Evolutionary conservation across 2,329 filamentous ascomycete genomes (phyloP).

Genomic region (Pyrenochaeta sp.): DNA sequence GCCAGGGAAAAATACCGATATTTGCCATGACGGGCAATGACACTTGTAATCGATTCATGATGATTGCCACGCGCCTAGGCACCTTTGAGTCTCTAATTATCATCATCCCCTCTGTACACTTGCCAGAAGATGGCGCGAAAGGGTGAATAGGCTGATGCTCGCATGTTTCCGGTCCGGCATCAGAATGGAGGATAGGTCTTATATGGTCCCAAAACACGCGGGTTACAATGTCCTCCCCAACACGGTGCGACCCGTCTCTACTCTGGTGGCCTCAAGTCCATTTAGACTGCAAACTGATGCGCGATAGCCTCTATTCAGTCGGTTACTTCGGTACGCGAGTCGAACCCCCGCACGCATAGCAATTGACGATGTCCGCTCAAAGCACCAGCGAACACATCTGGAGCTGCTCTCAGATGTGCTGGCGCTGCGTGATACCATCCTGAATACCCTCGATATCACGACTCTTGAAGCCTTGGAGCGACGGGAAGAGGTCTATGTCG

Average conservation of each 20-base stretch:
- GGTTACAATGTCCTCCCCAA: conserved; percentile 42
- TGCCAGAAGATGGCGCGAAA: conserved; percentile 1
- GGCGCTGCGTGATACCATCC: conserved; percentile 51
- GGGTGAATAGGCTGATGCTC: conserved; percentile 5
- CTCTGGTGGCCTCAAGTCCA: background rate
- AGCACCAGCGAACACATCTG: conserved; percentile 50
- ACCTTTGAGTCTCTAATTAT: background rate
- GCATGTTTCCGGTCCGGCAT: conserved; percentile 4
- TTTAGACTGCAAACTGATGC: conserved; percentile 8
- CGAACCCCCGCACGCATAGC: conserved; percentile 45
- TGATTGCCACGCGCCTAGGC: conserved; percentile 5
- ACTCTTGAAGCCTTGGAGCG: conserved; percentile 39
- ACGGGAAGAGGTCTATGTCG: conserved; percentile 54
- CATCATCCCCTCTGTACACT: background rate
- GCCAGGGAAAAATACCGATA: conserved; percentile 24
- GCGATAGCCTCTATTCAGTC: conserved; percentile 50
- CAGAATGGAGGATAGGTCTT: conserved; percentile 39
- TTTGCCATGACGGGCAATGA: conserved; percentile 27
- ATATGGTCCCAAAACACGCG: conserved; percentile 37
- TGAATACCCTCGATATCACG: conserved; percentile 34
- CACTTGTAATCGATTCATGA: conserved; percentile 22
- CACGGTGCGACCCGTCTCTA: conserved; percentile 27
- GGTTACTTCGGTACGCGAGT: conserved; percentile 52
- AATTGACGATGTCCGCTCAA: conserved; percentile 51
- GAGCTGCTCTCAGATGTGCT: conserved; percentile 58